Evolutionary conservation across 140 eudicot genomes (phyloP).

Genomic region (Artemisia princeps): DNA sequence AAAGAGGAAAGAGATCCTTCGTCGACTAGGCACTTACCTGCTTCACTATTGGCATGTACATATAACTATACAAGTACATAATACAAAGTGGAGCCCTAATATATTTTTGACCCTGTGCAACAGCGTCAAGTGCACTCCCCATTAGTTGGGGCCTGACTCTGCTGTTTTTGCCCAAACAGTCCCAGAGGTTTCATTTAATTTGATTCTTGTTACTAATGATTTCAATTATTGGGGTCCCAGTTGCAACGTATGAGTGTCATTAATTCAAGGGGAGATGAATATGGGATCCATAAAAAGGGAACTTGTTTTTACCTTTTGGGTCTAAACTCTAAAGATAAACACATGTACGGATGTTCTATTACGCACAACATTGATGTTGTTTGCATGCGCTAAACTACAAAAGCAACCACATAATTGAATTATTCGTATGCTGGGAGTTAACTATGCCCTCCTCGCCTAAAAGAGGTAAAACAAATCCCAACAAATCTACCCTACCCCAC

Average conservation of each 20-base stretch:
- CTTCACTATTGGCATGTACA: too few species aligned
- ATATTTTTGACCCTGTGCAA: too few species aligned
- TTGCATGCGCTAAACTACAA: background rate
- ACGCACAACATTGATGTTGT: background rate
- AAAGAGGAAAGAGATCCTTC: too few species aligned
- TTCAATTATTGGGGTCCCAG: too few species aligned
- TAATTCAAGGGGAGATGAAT: background rate
- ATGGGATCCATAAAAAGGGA: slow-evolving; percentile 1
- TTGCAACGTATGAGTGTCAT: too few species aligned
- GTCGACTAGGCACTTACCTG: too few species aligned
- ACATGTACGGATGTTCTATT: background rate
- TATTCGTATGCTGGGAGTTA: background rate
- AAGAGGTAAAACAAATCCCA: background rate
- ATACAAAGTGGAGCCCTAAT: too few species aligned
- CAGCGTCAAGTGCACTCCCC: too few species aligned
- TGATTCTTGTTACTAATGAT: too few species aligned
- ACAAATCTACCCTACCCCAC: slow-evolving; percentile 10
- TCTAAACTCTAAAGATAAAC: background rate
- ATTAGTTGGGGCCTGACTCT: too few species aligned
- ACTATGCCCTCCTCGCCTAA: background rate
- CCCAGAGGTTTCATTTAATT: background rate
- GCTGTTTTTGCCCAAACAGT: background rate
- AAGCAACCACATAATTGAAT: background rate
- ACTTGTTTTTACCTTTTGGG: background rate
- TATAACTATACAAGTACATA: too few species aligned